Percentiles rank a stretch among this genome's conserved stretches.
Evolutionary conservation across 2,329 filamentous ascomycete genomes (phyloP).

Genomic region (Diplodia intermedia): DNA sequence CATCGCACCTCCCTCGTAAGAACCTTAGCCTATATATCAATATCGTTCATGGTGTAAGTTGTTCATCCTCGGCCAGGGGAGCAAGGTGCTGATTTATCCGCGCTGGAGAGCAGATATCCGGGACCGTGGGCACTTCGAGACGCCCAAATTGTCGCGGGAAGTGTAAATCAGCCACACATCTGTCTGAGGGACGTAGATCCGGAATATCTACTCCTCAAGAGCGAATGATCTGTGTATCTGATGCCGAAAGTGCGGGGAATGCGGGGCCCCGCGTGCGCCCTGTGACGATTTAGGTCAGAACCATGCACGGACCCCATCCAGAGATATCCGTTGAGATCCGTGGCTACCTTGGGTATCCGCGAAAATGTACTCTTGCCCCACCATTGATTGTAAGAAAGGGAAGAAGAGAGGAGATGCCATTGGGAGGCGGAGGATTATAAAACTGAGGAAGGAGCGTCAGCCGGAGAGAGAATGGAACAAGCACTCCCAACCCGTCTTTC

Average conservation of each 20-base stretch:
- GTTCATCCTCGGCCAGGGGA: conserved; percentile 15
- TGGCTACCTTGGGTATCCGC: conserved; percentile 13
- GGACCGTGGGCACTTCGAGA: not conserved
- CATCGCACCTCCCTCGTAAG: not conserved
- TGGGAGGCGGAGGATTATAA: not conserved
- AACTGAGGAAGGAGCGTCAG: not conserved
- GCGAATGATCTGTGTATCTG: not conserved
- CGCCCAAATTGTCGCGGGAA: not conserved
- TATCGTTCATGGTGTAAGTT: not conserved
- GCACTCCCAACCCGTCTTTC: not conserved
- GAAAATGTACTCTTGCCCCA: conserved; percentile 1
- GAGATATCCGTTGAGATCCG: conserved; percentile 21
- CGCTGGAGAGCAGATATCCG: conserved; percentile 19
- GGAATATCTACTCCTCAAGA: not conserved
- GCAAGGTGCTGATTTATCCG: conserved; percentile 15
- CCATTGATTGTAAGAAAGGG: not conserved
- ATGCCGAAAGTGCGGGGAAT: conserved; percentile 1
- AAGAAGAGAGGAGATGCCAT: not conserved
- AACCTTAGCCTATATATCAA: conserved; percentile 1
- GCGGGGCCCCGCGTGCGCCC: not conserved
- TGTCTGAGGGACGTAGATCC: conserved; percentile 2
- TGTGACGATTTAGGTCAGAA: conserved; percentile 18
- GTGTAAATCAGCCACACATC: not conserved
- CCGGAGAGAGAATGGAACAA: conserved; percentile 2
- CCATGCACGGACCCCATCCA: conserved; percentile 13